Conservation (phyloP, 306 rosid species). For the Quercus gilva region DNA sequence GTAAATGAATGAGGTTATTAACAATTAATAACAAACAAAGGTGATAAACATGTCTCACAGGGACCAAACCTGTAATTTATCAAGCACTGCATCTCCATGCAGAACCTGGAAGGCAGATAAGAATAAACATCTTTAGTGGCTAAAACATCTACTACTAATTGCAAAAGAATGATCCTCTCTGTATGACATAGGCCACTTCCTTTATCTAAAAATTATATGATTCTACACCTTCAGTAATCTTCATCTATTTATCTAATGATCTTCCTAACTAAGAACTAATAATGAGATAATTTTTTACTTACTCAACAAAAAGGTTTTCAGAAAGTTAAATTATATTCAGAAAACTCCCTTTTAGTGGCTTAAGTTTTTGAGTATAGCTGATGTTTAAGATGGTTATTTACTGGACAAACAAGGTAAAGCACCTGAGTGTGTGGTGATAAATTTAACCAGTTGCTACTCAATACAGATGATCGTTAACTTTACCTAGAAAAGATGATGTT, state of each 20-base stretch:
- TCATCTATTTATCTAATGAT: neutral
- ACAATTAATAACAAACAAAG: neutral
- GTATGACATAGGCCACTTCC: neutral
- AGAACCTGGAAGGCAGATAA: slow-evolving; percentile 53
- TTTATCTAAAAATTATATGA: neutral
- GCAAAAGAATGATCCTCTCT: neutral
- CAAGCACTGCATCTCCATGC: slow-evolving; percentile 97
- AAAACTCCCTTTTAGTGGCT: neutral
- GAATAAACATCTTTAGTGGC: neutral
- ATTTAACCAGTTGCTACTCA: neutral
- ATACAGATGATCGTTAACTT: neutral
- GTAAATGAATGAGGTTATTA: neutral
- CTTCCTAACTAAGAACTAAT: neutral
- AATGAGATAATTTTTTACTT: neutral
- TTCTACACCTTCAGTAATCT: neutral
- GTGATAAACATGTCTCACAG: slow-evolving; percentile 7
- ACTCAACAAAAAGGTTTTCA: neutral
- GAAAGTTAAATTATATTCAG: neutral
- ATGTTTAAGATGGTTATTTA: too few relatives aligned
- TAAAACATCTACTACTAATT: neutral
- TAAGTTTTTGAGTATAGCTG: neutral
- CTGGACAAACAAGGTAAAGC: too few relatives aligned
- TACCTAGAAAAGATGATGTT: neutral
- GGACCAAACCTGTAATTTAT: slow-evolving; percentile 61
- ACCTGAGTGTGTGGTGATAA: neutral